Conservation (phyloP, 2,329 filamentous ascomycete genomes). For the Hymenoscyphus infarciens region DNA sequence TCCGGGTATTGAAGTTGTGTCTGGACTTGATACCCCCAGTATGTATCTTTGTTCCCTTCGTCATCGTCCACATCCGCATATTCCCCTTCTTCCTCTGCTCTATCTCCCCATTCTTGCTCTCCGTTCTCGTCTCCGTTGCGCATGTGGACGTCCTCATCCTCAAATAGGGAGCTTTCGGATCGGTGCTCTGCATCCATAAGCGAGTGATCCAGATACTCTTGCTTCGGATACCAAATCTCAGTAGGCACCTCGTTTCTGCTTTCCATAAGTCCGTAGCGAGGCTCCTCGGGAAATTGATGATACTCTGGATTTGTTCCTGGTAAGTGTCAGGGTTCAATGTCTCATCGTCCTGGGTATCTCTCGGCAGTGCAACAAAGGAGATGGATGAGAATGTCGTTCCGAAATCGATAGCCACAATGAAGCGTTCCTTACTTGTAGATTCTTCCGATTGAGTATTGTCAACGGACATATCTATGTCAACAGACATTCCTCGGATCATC, state of each 20-base stretch:
- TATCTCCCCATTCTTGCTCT: no score
- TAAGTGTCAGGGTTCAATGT: neutral
- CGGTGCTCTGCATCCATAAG: neutral
- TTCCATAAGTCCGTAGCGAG: neutral
- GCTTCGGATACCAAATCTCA: constrained; percentile 15
- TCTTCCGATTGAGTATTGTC: neutral
- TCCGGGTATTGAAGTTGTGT: constrained; percentile 1
- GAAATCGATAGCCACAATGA: constrained; percentile 15
- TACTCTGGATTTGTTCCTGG: constrained; percentile 7
- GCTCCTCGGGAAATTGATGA: constrained; percentile 4
- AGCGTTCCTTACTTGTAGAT: neutral
- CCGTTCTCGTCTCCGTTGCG: neutral
- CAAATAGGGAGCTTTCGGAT: neutral
- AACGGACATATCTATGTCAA: neutral
- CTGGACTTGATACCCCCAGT: constrained; percentile 16
- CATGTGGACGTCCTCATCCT: neutral
- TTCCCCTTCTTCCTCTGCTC: neutral
- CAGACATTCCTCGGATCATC: neutral
- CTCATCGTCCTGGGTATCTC: constrained; percentile 4
- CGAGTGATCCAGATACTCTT: constrained; percentile 1
- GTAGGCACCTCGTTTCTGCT: constrained; percentile 13
- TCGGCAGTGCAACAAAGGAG: constrained; percentile 10
- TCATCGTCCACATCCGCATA: constrained; percentile 8
- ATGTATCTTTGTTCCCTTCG: constrained; percentile 1
- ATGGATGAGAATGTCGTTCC: constrained; percentile 19